phyloP scores from a whole-genome alignment of 805 yeast genomes.

The Candida adriatica region DNA sequence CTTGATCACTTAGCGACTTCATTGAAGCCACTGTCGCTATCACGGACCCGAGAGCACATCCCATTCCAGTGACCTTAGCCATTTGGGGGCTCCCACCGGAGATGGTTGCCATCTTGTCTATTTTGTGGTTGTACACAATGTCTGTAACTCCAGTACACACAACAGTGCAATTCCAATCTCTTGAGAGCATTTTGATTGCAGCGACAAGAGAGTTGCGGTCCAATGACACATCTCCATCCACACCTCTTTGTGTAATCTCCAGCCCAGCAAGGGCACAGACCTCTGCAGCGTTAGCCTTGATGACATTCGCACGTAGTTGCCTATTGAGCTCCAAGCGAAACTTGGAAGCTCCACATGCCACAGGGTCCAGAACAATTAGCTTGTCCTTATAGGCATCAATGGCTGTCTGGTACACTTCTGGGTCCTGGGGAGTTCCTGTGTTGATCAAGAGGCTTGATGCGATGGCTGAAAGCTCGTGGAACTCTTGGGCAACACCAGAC shows the following conservation, averaged over 20 bases:
- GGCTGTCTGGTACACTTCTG: constrained; percentile 41
- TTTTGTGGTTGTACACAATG: constrained; percentile 36
- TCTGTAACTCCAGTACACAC: constrained; percentile 65
- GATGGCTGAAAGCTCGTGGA: constrained; percentile 50
- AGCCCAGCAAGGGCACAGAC: constrained; percentile 53
- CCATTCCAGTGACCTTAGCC: constrained; percentile 73
- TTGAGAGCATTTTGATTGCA: constrained; percentile 45
- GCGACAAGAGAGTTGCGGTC: constrained; percentile 17
- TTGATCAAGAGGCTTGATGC: constrained; percentile 58
- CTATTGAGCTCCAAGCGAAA: constrained; percentile 45
- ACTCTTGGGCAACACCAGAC: constrained; percentile 72
- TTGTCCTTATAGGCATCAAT: constrained; percentile 46
- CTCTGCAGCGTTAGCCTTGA: constrained; percentile 87
- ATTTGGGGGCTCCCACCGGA: no score
- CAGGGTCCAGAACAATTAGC: constrained; percentile 82
- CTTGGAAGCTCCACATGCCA: constrained; percentile 81
- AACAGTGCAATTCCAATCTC: constrained; percentile 47
- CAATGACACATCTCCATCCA: constrained; percentile 39
- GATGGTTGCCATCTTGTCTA: no score
- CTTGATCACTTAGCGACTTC: neutral
- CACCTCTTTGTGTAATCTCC: constrained; percentile 57
- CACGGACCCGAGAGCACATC: constrained; percentile 74
- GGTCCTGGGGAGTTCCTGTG: constrained; percentile 46
- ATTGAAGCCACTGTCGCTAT: constrained; percentile 46
- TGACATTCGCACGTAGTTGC: constrained; percentile 36